Conservation (phyloP, 208 protist genomes). For the Acanthamoeba divionensis region DNA sequence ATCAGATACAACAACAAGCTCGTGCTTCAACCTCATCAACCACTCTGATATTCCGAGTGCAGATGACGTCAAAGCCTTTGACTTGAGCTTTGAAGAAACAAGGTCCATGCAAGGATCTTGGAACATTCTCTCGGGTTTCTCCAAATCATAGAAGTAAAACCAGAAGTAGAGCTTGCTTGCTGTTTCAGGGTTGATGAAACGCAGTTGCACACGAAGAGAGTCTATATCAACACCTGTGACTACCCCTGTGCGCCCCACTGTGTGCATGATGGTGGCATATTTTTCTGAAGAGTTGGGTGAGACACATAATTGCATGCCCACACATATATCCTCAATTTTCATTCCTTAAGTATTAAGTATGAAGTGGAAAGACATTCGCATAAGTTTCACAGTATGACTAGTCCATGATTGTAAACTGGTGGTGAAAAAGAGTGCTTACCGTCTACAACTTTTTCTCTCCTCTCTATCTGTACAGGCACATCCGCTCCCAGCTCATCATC, state of each 20-base stretch:
- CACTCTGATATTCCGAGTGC: too few species aligned
- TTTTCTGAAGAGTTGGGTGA: background rate
- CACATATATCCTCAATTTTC: conserved; percentile 37
- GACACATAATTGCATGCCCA: background rate
- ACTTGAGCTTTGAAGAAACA: background rate
- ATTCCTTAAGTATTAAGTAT: too few species aligned
- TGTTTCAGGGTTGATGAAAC: background rate
- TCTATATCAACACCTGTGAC: background rate
- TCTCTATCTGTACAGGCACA: conserved; percentile 33
- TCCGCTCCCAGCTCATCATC: conserved; percentile 55
- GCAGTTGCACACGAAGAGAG: background rate
- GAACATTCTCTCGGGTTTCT: background rate
- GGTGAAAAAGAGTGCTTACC: background rate
- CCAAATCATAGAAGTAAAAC: background rate
- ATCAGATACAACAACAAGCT: background rate
- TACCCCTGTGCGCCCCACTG: background rate
- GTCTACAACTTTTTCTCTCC: background rate
- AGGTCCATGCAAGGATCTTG: background rate
- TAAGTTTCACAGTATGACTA: too few species aligned
- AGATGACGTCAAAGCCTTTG: too few species aligned
- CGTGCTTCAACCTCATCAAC: background rate
- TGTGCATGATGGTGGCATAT: background rate
- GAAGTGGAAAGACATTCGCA: too few species aligned
- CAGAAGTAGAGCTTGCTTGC: background rate
- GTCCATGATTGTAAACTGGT: too few species aligned